Conservation (phyloP, 129 eudicot genomes). For the Ambrosia artemisiifolia region DNA sequence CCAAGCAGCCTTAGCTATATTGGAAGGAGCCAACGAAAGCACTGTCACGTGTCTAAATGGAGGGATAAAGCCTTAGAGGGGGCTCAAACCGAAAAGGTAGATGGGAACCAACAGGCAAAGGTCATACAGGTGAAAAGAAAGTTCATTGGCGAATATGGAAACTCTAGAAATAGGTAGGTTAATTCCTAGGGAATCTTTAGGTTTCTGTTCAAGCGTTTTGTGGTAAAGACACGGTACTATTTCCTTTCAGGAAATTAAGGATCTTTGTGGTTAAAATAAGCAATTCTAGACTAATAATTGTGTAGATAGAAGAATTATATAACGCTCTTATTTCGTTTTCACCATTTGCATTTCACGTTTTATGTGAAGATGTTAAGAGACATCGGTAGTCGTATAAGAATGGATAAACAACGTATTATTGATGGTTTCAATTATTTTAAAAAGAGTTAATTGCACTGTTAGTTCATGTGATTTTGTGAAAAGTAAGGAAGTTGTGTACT, state of each 20-base stretch:
- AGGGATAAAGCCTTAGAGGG: background rate
- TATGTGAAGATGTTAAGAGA: no score
- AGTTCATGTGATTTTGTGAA: no score
- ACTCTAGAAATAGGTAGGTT: conserved; percentile 22
- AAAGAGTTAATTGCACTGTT: no score
- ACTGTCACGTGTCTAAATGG: no score
- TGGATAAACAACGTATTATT: no score
- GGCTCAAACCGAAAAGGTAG: background rate
- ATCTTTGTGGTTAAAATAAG: conserved; percentile 12
- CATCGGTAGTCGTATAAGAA: no score
- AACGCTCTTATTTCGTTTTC: background rate
- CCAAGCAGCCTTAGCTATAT: no score
- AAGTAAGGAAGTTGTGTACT: no score
- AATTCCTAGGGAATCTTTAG: conserved; percentile 27
- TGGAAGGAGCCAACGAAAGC: no score
- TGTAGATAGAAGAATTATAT: background rate
- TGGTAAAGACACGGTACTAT: conserved; percentile 19
- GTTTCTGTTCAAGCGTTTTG: conserved; percentile 20
- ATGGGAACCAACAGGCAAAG: conserved; percentile 18
- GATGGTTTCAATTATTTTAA: no score
- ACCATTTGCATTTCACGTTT: background rate
- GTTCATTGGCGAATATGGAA: conserved; percentile 30
- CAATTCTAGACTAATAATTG: conserved; percentile 4
- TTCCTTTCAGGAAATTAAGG: conserved; percentile 18
- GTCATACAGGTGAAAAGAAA: conserved; percentile 16